Evolutionary conservation across 75 land plant genomes (phyloP), one percentile per base, ranked within the genome.

Genomic region (Picea glauca): DNA sequence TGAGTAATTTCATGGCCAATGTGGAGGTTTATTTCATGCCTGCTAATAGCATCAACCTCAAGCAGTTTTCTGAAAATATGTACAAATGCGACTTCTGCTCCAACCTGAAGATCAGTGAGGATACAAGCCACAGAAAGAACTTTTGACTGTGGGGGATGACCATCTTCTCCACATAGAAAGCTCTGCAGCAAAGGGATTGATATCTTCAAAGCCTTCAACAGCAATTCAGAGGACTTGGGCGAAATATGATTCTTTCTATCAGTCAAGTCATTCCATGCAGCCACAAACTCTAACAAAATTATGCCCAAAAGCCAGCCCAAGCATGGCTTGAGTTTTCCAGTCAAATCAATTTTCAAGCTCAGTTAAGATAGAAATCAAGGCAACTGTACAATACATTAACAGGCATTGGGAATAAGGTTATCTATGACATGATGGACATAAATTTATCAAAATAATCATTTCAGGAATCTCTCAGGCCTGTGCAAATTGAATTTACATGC

Each of bases 51-150:
- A 79, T 90, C 89, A 31, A 87, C 83, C 74, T 93, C 94, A 4
- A 93, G 58, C 72, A 73, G 88, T 66, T 85, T 83, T 35, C 38
- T 35, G 1, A 35, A 35, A 35, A 35, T 35, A 35, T 35, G 38
- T 35, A 35, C 3, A 1, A 1, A 35, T 35, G 3, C 3, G 38
- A 35, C 38, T 1, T 35, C 3, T 35, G 1, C 38, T 35, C 38
- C 38, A 35, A 96, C 98, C 90, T 95, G 98, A 66, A 97, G 92
- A 83, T 93, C 90, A n/a, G 98, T 95, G 62, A 94, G 96, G 31
- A 91, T 77, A 78, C 85, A 87, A 46, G 99, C 95, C 26, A 95
- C 83, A 13, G 95, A 81, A 18, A 97, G 84, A 15, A 98, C 92
- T 38, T 83, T 78, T 31, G 88, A 58, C 70, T 94, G 94, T 2